Base-by-base conservation (phyloP, 768 basidiomycete species). In the Podaxis sp. region DNA sequence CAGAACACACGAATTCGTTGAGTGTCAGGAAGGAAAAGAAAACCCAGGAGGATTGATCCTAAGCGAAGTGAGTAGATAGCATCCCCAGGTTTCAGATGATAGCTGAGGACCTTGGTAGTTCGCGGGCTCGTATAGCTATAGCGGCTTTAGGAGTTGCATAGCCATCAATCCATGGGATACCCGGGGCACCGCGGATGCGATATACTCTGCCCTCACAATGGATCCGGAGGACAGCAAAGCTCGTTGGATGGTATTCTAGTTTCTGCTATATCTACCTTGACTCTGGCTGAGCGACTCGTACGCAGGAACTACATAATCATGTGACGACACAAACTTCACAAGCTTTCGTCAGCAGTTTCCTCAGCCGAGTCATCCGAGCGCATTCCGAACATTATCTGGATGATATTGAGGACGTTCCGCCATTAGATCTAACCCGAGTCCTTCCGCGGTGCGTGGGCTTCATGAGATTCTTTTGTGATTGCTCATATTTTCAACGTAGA, bases 291-390 rank as follows among this genome's bases (percentile, higher is more conserved):
- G 3, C 11, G 12, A n/a, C 46, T 4, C 4, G 20, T 62, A 22
- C 40, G 33, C 41, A 83, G 80, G 93, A 95, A 63, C 78, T 95
- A 0, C 91, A 95, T 72, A 86, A 84, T 64, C 93, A 95, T 66
- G 93, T 95, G 56, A 86, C 86, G 12, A 90, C 90, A 0, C 94
- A 95, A 71, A 93, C 90, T 0, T 92, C 93, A 0, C 93, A 95
- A 68, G 81, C 89, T 0, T 95, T 94, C 72, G 88, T 89, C 46
- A 90, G 82, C 2, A 83, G 86, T 3, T 94, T 94, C 84, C 83
- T 94, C 65, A 87, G 83, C 4, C 84, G 92, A 15, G 87, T 85
- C 67, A 70, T 92, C 28, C 88, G 91, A 52, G 86, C 88, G 36
- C 82, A 91, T 70, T 83, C 85, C 10, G 90, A 93, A 64, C 90